Evolutionary conservation across 2,329 filamentous ascomycete genomes (phyloP), one percentile per base, ranked within the genome.

Genomic region (Tolypocladium guangdongense): DNA sequence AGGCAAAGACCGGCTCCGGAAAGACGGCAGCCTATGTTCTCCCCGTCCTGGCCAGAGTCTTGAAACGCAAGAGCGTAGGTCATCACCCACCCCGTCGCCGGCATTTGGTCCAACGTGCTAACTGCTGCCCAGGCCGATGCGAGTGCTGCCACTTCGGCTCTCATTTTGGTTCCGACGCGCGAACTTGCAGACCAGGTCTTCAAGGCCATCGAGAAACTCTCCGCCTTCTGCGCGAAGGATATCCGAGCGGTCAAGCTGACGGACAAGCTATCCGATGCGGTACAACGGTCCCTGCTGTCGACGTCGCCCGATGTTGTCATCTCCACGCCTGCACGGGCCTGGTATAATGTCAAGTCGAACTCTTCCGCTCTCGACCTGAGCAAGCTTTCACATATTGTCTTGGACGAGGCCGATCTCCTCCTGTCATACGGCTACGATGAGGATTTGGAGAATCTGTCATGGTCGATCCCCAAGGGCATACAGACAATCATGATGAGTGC

Each of bases 1-100:
- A 92, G 65, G 90, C 92, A 38, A 95, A 92, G 70, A 97, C 93
- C 6, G 93, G 93, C 14, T 96, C 91, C 4, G 93, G 93, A 60
- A 99, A 99, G 77, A 99, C 93, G 12, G 90, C 90, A n/a, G 92
- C 93, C 50, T 97, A 97, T 67, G 75, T 96, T 7, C 78, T 99
- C 43, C 93, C 93, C 1, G 79, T 96, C n/a, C 72, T 99, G 18
- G 87, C 96, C 60, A 81, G 82, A 37, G 88, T 96, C 57, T 73
- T 99, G 53, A 88, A 86, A 66, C 82, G 82, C 59, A 96, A 96
- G 71, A 71, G 79, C 62, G 82, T 85, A 68, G 20, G 72, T 58
- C 14, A 8, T 22, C 7, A 10, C 18, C 14, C 7, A 20, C 11
- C 4, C n/a, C 7, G 4, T 12, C 14, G 14, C 24, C 22, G n/a